phyloP scores from a whole-genome alignment of 805 yeast species.

The Ogataea methanolica region DNA sequence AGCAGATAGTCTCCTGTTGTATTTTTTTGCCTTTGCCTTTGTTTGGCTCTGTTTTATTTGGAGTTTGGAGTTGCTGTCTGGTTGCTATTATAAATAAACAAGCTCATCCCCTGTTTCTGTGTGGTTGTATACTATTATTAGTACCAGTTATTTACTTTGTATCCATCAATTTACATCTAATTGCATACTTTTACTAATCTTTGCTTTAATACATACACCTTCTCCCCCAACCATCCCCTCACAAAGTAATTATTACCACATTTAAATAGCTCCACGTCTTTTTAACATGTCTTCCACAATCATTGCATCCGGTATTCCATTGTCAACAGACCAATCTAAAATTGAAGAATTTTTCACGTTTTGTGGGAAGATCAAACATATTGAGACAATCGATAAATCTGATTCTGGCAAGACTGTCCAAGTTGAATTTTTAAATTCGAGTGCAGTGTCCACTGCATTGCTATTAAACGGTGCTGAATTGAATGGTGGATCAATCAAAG shows the following conservation, averaged over 20 bases:
- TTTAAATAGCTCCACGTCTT: not conserved
- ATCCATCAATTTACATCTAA: too few relatives aligned
- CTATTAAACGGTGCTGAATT: conserved; percentile 71
- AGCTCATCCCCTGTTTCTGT: too few relatives aligned
- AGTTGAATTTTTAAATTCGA: conserved; percentile 50
- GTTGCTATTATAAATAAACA: too few relatives aligned
- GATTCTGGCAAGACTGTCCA: conserved; percentile 35
- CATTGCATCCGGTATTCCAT: conserved; percentile 53
- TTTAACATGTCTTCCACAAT: conserved; percentile 33
- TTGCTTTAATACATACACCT: too few relatives aligned
- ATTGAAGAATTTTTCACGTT: conserved; percentile 66
- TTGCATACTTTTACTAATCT: too few relatives aligned
- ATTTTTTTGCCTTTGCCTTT: too few relatives aligned
- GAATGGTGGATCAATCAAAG: conserved; percentile 51
- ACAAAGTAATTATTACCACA: not conserved
- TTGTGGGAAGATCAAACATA: conserved; percentile 53
- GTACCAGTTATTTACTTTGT: too few relatives aligned
- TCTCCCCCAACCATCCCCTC: too few relatives aligned
- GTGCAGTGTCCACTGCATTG: conserved; percentile 68
- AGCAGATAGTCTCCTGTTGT: too few relatives aligned
- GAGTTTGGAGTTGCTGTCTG: too few relatives aligned
- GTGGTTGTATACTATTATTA: too few relatives aligned
- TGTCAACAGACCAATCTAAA: conserved; percentile 43
- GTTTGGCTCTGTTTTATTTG: too few relatives aligned
- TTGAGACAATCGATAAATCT: conserved; percentile 28